phyloP scores from a whole-genome alignment of 805 yeast species.

The Wickerhamomyces canadensis region DNA sequence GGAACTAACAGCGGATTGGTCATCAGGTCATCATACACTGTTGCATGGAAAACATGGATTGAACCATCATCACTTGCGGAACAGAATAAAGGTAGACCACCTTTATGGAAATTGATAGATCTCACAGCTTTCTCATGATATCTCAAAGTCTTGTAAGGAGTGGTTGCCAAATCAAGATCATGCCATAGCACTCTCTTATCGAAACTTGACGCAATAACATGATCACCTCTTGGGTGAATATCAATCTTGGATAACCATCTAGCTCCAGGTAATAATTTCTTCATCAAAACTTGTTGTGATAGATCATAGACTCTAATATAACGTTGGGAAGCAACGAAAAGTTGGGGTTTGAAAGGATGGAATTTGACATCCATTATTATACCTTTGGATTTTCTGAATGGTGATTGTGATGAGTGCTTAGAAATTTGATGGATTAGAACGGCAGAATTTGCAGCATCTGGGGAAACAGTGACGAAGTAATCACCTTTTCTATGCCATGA shows the following conservation, averaged over 20 bases:
- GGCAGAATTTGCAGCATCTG: slow-evolving; percentile 82
- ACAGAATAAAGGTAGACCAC: slow-evolving; percentile 82
- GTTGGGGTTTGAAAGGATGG: slow-evolving; percentile 93
- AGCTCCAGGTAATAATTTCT: slow-evolving; percentile 91
- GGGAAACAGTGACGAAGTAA: slow-evolving; percentile 94
- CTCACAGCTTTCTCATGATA: slow-evolving; percentile 95
- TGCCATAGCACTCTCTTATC: slow-evolving; percentile 98
- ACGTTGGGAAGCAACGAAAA: slow-evolving; percentile 91
- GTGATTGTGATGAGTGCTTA: slow-evolving; percentile 91
- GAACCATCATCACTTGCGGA: slow-evolving; percentile 94
- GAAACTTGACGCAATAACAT: slow-evolving; percentile 84
- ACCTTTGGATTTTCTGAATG: slow-evolving; percentile 90
- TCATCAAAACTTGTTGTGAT: slow-evolving; percentile 75
- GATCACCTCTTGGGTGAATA: slow-evolving; percentile 95
- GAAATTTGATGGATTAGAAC: slow-evolving; percentile 93
- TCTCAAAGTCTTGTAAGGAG: slow-evolving; percentile 93
- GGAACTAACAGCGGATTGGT: slow-evolving; percentile 95
- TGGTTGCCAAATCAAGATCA: slow-evolving; percentile 80
- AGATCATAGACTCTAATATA: slow-evolving; percentile 87
- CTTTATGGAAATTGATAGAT: slow-evolving; percentile 78
- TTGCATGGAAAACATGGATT: slow-evolving; percentile 92
- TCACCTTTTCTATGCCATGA: slow-evolving; percentile 98
- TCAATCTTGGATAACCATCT: slow-evolving; percentile 90
- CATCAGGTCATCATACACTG: slow-evolving; percentile 92
- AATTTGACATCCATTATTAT: slow-evolving; percentile 93